Evolutionary conservation across 805 yeast species (phyloP).

Genomic region (Saccharomycopsis lassenensis): DNA sequence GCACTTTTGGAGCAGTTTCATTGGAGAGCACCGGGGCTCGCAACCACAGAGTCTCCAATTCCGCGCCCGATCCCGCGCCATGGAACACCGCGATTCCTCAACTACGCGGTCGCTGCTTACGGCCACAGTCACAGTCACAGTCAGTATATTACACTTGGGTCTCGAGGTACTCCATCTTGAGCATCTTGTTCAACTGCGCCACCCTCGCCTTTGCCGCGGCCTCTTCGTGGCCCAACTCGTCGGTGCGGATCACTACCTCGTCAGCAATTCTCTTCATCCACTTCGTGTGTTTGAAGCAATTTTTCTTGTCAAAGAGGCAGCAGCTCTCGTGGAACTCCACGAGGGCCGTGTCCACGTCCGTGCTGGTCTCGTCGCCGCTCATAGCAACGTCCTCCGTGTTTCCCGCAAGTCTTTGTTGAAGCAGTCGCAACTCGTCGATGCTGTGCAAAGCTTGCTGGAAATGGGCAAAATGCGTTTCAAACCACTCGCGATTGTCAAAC

Average conservation of each 20-base stretch:
- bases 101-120: too few species aligned
- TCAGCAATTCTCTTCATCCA: slow-evolving; percentile 29
- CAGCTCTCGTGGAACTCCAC: slow-evolving; percentile 18
- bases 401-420: too few species aligned
- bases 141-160: too few species aligned
- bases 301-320: slow-evolving; percentile 44
- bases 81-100: too few species aligned
- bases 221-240: slow-evolving; percentile 3
- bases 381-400: too few species aligned
- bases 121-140: too few species aligned
- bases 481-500: slow-evolving; percentile 10
- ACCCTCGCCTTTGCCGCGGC: not conserved
- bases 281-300: slow-evolving; percentile 44
- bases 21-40: too few species aligned
- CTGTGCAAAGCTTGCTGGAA: slow-evolving; percentile 3
- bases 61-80: too few species aligned
- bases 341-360: not conserved
- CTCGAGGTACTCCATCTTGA: too few species aligned
- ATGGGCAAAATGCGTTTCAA: slow-evolving; percentile 1
- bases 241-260: slow-evolving; percentile 6
- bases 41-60: too few species aligned
- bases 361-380: not conserved
- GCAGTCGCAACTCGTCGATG: not conserved
- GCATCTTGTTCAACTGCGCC: too few species aligned
- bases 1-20: too few species aligned